Base-by-base conservation (phyloP, 495 filamentous ascomycete genomes). In the Terfezia claveryi region DNA sequence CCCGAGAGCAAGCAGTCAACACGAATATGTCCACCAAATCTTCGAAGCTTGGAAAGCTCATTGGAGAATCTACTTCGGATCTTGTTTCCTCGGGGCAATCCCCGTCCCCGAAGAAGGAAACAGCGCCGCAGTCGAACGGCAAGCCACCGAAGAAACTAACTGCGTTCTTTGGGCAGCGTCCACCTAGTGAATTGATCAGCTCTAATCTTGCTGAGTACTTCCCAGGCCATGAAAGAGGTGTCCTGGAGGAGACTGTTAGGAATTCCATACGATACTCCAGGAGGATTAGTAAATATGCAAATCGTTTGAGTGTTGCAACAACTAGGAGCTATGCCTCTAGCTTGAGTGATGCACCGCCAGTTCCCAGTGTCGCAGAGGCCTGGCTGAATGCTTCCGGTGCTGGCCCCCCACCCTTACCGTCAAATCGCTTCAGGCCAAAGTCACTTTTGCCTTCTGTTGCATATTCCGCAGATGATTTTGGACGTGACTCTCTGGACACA, bases 161-260 rank as follows among this genome's bases (percentile, higher is more conserved):
- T 4, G 63, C 63, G 55, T 94, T 95, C 73, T 86, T 92, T 63
- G 91, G 92, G 52, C 78, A 87, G 55, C 73, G 91, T 62, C 91
- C 91, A 16, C 92, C 92, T 3, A 94, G 87, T 67, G 92, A 96
- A 70, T 75, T 99, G 70, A 96, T 99, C 63, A 91, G 88, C 50
- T 87, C 87, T 32, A 91, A 99, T 65, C 74, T 96, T 44, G 83
- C 83, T 11, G 88, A 88, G 8, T 99, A 95, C 70, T 99, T 99
- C 76, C 91, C 91, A 2, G 88, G 93, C 61, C 87, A 94, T 63
- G 80, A 85, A 38, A 78, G 82, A 53, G 86, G 94, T 64, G 84
- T 87, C 55, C 92, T 99, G 57, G 92, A 94, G 62, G 78, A 85
- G 62, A 95, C 91, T 0, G 85, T 94, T 59, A 82, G 87, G 41